Evolutionary conservation across 1,284 basidiomycete species (phyloP), one percentile per base, ranked within the genome.

Genomic region (Pascua sp.): DNA sequence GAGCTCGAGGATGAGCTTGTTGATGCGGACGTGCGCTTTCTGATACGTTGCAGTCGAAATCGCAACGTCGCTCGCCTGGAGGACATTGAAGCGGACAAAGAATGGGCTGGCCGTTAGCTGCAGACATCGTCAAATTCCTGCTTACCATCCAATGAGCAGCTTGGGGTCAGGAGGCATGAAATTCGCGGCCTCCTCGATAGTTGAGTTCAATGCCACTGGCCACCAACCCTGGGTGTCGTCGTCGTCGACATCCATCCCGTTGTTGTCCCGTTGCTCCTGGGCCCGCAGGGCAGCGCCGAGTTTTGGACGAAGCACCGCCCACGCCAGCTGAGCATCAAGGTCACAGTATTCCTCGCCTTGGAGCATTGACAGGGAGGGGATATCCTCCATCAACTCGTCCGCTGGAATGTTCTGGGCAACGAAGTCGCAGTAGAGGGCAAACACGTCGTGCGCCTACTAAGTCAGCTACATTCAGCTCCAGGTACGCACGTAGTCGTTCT

Each of bases 51-150:
- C 68, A 37, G 71, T 60, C 11, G 80, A 91, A 36, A 89, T 86
- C 0, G 84, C 79, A 45, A 98, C 82, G 73, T 98, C 94, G 65
- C 91, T 90, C 32, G 88, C 87, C 0, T 89, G 88, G 53, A 97
- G 75, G 72, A 95, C 91, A 94, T 94, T 97, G 78, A 96, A 98
- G 0, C 91, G 91, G 44, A 90, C 79, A 66, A 92, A 94, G 78
- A 97, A 97, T 2, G 86, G 88, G 32, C 59, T 54, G 32, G 5
- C 42, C 9, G 50, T 64, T 47, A 61, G 57, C 12, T 8, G 15
- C 40, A 9, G 12, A 43, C 38, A 8, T 40, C 11, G n/a, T 3
- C 36, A n/a, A 9, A 10, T 5, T 4, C 13, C 12, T 44, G 15
- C 11, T 53, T 32, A 60, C 52, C 42, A 50, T 43, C 56, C 63